These are phyloP conservation scores for Phytophthora hibernalis DNA, from an alignment of 352 stramenopile genomes.

Conservation along the genomic window DNA sequence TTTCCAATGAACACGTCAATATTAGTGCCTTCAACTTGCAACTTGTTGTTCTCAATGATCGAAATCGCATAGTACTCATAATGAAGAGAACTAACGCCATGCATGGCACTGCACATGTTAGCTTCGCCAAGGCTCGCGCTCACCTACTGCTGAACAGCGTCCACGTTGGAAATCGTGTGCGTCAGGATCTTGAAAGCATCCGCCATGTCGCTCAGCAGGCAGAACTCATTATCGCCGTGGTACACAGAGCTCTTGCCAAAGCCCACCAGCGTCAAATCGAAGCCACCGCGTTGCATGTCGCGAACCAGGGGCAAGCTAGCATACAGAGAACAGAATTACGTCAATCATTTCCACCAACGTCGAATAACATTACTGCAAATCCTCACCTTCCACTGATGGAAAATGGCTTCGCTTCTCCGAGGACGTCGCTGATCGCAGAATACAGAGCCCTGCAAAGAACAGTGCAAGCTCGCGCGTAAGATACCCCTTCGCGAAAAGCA, in stretches of 20 bases:
- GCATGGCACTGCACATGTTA: neutral
- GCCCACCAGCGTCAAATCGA: constrained; percentile 79
- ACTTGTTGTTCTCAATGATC: constrained; percentile 15
- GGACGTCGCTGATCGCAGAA: constrained; percentile 77
- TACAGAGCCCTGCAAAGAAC: constrained; percentile 58
- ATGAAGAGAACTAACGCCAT: neutral
- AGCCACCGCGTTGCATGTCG: constrained; percentile 76
- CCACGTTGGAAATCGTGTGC: constrained; percentile 81
- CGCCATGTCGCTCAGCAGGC: constrained; percentile 86
- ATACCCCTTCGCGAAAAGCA: neutral
- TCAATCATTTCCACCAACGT: constrained; percentile 10
- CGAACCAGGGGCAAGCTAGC: constrained; percentile 73
- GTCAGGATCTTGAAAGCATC: constrained; percentile 89
- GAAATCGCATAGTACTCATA: neutral
- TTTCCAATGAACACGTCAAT: constrained; percentile 27
- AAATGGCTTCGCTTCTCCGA: constrained; percentile 89
- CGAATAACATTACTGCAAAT: constrained; percentile 13
- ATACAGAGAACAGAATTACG: neutral
- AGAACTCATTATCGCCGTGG: constrained; percentile 95
- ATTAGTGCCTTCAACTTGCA: constrained; percentile 23
- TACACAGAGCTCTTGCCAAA: constrained; percentile 89
- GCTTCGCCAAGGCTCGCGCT: neutral
- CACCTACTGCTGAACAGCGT: constrained; percentile 34
- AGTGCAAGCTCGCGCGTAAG: neutral
- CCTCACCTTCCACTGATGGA: constrained; percentile 90